Base-by-base conservation (phyloP, 176 grass and related monocot genomes). In the Thinopyrum elongatum region DNA sequence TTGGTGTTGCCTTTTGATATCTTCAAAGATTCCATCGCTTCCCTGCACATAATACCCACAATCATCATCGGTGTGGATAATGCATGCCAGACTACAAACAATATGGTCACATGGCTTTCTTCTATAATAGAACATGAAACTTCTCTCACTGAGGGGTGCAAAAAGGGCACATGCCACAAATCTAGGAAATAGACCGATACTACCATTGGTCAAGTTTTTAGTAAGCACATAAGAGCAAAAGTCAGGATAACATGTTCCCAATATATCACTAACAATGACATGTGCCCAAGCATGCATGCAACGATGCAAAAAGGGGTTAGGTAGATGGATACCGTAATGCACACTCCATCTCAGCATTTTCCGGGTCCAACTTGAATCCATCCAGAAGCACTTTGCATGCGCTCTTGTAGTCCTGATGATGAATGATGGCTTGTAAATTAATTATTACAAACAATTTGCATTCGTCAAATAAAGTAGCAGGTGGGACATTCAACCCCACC, bases 11-110 rank as follows among this genome's bases (percentile, higher is more conserved):
- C 21, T 39, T 71, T 39, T 13, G 68, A 71, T 13, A 22, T 23
- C 21, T 71, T 71, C 68, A 71, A n/a, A 71, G 34, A 71, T 41
- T 71, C 68, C 68, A 71, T 39, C n/a, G 68, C 68, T 23, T 71
- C 68, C 68, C 68, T 71, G 68, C 68, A 71, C 67, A 36, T 38
- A 2, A 70, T 33, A 39, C 21, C 4, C 35, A 71, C 21, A 71
- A 41, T 38, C 19, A 70, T 47, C 11, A 22, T 5, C 2, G 11
- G 34, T 70, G 67, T 70, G 21, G 67, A 38, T 70, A 35, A 38
- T 39, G 44, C 44, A 30, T 65, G 14, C 63, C 14, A 0, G 4
- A 28, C 12, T 64, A 64, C 61, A 64, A 28, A 42, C 10, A 34
- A 34, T 68, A 31, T 2, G 38, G 65, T 68, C 65, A 33, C 29